Evolutionary conservation across 2,329 filamentous ascomycete species (phyloP).

Genomic region (Zasmidium citrigriseum): DNA sequence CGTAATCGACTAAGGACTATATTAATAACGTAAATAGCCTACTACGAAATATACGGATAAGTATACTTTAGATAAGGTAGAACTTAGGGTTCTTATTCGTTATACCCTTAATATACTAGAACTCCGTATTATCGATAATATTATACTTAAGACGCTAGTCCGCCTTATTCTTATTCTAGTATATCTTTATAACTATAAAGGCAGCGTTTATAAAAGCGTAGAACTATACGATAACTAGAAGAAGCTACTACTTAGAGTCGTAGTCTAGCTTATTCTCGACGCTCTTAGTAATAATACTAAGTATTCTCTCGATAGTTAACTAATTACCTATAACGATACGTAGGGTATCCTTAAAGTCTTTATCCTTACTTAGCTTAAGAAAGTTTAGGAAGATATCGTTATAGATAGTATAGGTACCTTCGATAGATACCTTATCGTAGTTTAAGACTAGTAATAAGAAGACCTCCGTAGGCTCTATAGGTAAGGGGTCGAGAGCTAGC

Average conservation of each 20-base stretch:
- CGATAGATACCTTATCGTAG: neutral
- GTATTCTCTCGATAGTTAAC: neutral
- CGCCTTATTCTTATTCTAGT: neutral
- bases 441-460: neutral
- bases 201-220: neutral
- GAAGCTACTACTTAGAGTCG: neutral
- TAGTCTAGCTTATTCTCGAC: conserved; percentile 2
- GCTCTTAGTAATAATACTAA: neutral
- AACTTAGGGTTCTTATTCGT: conserved; percentile 5
- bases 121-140: neutral
- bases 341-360: conserved; percentile 1
- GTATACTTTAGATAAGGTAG: neutral
- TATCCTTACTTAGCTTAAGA: neutral
- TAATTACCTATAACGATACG: neutral
- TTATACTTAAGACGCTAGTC: neutral
- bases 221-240: neutral
- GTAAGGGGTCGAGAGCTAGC: neutral
- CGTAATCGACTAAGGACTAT: neutral
- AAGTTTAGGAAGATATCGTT: neutral
- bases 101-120: neutral
- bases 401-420: neutral
- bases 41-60: neutral
- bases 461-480: neutral
- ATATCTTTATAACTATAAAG: neutral
- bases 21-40: neutral